Base-by-base conservation (phyloP, 2,329 filamentous ascomycete species). In the Cadophora sp. region DNA sequence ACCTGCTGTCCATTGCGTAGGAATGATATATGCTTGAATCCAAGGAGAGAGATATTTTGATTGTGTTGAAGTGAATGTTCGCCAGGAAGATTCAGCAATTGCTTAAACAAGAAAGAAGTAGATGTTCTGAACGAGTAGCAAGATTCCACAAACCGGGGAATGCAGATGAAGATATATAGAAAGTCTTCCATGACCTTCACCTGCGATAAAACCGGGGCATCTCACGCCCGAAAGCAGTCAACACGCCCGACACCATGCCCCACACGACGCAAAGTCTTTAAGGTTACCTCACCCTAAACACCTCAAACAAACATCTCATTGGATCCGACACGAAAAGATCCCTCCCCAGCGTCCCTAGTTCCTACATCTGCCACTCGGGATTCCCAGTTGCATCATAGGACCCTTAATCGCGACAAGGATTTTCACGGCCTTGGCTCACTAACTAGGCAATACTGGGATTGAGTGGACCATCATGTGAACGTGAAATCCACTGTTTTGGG, bases 121-220 rank as follows among this genome's bases (percentile, higher is more conserved):
- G 22, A 40, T n/a, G n/a, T 4, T 16, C 14, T 58, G 55, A 58
- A 37, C n/a, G 22, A n/a, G 6, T 3, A 24, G 24, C 4, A 58
- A 22, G 11, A 27, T 3, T 48, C 14, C 22, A 4, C 43, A 19
- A 24, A 3, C 11, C 12, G 3, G 22, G 56, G 31, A 59, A 59
- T 16, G 22, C 19, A 40, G 56, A 59, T 59, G 56, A 59, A 16
- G 56, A 59, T 59, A 59, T 59, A 59, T 58, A 58, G 31, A 59
- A 59, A 43, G n/a, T 22, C 11, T 8, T 22, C 6, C 11, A 22
- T 48, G 43, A 22, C 19, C n/a, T 48, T 48, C 40, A 43, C 5
- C 12, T 5, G 16, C 11, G n/a, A 59, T 43, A 5, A n/a, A 2
- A 31, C 11, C 55, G 34, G 9, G 22, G 12, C 31, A 40, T 26